Conservation (phyloP, 2,329 filamentous ascomycete species). For the Pezicula neosporulosa region DNA sequence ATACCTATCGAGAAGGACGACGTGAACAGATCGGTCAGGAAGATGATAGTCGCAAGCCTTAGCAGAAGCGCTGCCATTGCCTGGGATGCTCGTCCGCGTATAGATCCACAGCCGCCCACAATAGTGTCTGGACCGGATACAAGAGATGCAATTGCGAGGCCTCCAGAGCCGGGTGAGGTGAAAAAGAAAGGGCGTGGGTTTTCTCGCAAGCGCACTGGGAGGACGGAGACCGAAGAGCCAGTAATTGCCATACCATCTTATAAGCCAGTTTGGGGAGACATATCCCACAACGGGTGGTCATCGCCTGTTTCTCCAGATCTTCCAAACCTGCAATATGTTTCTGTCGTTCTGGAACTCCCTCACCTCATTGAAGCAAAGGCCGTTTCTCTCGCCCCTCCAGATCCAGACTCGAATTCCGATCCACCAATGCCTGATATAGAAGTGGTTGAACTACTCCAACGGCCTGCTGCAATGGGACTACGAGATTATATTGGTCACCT, state of each 20-base stretch:
- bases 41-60: conserved; percentile 70
- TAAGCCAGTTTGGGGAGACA: conserved; percentile 65
- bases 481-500: conserved; percentile 77
- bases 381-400: conserved; percentile 72
- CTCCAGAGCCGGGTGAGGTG: conserved; percentile 5
- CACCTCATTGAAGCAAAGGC: conserved; percentile 91
- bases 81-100: conserved; percentile 70
- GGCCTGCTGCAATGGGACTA: conserved; percentile 68
- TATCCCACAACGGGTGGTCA: conserved; percentile 86
- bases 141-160: conserved; percentile 19
- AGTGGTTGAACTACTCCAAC: conserved; percentile 68
- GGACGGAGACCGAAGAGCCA: conserved; percentile 14
- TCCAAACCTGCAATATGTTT: conserved; percentile 77
- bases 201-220: conserved; percentile 2
- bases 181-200: conserved; percentile 5
- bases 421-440: conserved; percentile 57
- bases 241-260: conserved; percentile 17
- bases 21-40: conserved; percentile 69
- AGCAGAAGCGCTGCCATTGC: conserved; percentile 77
- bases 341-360: conserved; percentile 79
- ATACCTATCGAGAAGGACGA: conserved; percentile 85
- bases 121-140: conserved; percentile 24
- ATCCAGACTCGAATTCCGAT: conserved; percentile 34
- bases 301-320: conserved; percentile 73
- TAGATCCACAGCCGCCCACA: conserved; percentile 34